These are phyloP conservation scores for Penicillium subrubescens DNA, from an alignment of 495 filamentous ascomycete species.

Conservation along the genomic window DNA sequence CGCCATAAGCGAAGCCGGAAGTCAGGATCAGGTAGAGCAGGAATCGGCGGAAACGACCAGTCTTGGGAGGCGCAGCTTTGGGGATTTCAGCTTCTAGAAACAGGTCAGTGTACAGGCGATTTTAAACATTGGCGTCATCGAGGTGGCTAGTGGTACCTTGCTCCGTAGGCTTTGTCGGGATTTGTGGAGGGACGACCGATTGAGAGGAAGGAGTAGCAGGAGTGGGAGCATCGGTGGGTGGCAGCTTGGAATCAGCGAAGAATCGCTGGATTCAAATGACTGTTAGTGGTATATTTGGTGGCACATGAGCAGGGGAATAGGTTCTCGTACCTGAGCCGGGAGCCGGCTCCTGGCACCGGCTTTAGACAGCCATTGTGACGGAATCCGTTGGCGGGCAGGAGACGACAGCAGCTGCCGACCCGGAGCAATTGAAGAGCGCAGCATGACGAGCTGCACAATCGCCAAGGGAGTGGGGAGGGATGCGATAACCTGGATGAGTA, in stretches of 20 bases:
- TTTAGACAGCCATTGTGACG: slow-evolving; percentile 50
- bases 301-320: slow-evolving; percentile 14
- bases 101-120: slow-evolving; percentile 16
- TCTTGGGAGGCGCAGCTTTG: slow-evolving; percentile 60
- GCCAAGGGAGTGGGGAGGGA: slow-evolving; percentile 35
- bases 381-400: slow-evolving; percentile 46
- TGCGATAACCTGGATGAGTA: slow-evolving; percentile 35
- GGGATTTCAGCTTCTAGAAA: slow-evolving; percentile 30
- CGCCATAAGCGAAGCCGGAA: slow-evolving; percentile 75
- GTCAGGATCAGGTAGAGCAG: slow-evolving; percentile 72
- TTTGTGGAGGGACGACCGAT: slow-evolving; percentile 60
- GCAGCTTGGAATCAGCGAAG: slow-evolving; percentile 46
- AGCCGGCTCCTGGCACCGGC: slow-evolving; percentile 47
- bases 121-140: slow-evolving; percentile 12
- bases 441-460: slow-evolving; percentile 53
- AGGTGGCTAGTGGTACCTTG: slow-evolving; percentile 42
- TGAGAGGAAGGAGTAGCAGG: slow-evolving; percentile 50
- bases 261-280: slow-evolving; percentile 35
- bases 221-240: slow-evolving; percentile 36
- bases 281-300: slow-evolving; percentile 11
- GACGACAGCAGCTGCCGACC: slow-evolving; percentile 48
- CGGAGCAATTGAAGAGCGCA: slow-evolving; percentile 51
- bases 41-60: slow-evolving; percentile 75
- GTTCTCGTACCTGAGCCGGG: slow-evolving; percentile 45
- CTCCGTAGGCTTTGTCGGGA: slow-evolving; percentile 58